These are phyloP conservation scores for Aspergillus brasiliensis DNA, from an alignment of 2,329 filamentous ascomycete species.

Conservation along the genomic window DNA sequence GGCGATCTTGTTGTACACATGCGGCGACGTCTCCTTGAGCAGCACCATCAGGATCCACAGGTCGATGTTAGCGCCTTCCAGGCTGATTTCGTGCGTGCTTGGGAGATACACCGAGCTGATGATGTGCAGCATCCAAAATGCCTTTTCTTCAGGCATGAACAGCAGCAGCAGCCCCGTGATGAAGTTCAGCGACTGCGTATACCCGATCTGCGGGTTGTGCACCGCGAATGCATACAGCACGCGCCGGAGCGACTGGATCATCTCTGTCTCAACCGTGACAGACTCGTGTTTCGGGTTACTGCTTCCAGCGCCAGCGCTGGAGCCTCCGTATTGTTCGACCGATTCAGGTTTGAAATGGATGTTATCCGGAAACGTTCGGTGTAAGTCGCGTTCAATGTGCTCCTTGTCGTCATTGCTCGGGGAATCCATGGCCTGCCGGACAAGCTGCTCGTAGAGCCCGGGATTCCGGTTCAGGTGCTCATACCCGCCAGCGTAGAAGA, in stretches of 20 bases:
- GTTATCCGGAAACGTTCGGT: slow-evolving; percentile 94
- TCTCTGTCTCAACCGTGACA: slow-evolving; percentile 66
- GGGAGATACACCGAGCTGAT: slow-evolving; percentile 87
- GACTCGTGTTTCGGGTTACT: slow-evolving; percentile 39
- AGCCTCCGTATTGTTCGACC: slow-evolving; percentile 19
- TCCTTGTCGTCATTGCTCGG: slow-evolving; percentile 76
- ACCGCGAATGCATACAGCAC: slow-evolving; percentile 88
- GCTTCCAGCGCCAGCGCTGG: slow-evolving; percentile 31
- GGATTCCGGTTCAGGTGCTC: slow-evolving; percentile 73
- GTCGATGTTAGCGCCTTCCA: slow-evolving; percentile 92
- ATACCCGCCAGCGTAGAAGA: slow-evolving; percentile 89
- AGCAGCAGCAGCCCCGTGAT: slow-evolving; percentile 85
- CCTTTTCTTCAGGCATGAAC: slow-evolving; percentile 88
- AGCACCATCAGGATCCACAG: slow-evolving; percentile 89
- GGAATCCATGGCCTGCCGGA: slow-evolving; percentile 65
- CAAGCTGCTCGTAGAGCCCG: slow-evolving; percentile 73
- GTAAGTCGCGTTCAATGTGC: slow-evolving; percentile 88
- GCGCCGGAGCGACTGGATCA: slow-evolving; percentile 78
- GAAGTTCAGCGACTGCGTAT: slow-evolving; percentile 96
- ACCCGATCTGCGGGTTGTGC: slow-evolving; percentile 88
- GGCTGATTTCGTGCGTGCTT: slow-evolving; percentile 84
- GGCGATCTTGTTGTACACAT: slow-evolving; percentile 85
- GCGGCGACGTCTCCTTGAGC: slow-evolving; percentile 78
- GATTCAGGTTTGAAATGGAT: slow-evolving; percentile 76
- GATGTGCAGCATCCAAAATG: slow-evolving; percentile 90